Base-by-base conservation (phyloP, 192 early-diverging fungal genomes). In the Podila clonocystis region DNA sequence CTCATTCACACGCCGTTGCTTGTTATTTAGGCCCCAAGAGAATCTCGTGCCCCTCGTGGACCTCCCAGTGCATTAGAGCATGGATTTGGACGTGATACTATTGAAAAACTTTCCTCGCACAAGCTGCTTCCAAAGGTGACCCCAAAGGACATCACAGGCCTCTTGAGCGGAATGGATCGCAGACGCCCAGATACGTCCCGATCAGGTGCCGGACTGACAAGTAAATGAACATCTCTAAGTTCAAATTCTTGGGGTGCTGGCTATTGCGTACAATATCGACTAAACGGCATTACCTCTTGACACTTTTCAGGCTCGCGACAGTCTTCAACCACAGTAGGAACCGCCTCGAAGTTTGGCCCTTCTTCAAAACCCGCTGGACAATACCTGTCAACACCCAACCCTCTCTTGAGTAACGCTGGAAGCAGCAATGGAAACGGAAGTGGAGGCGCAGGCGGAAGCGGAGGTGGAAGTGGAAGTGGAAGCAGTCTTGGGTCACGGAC, bases 31-130 rank as follows among this genome's bases (percentile, higher is more conserved):
- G 36, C 64, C 13, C 66, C 77, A 41, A 68, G 77, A 49, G 77
- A 80, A 52, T 36, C 34, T 49, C 77, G 77, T 13, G 63, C 55
- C 9, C 77, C 77, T 29, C 70, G 77, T 22, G 77, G 77, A 29
- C 77, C 77, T 48, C 71, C 77, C 29, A 80, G 70, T 45, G 67
- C 71, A 20, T 45, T 80, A 62, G 77, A 80, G 30, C 77, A 80
- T 52, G 77, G 77, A 61, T 80, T 80, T 55, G 70, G 66, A n/a
- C 70, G 77, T 6, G 77, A 80, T 50, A 80, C 77, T 3, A 80
- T 80, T 29, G 77, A 80, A 48, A 72, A 72, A 17, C 70, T 80
- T 15, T 72, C 77, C 11, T 72, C 77, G 3, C 34, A 68, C n/a
- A 72, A 69, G 60, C 48, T 41, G 3, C 65, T 80, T 52, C 77